These are phyloP conservation scores for Holtermannia corniformis DNA, from an alignment of 768 basidiomycete genomes.

Conservation along the genomic window DNA sequence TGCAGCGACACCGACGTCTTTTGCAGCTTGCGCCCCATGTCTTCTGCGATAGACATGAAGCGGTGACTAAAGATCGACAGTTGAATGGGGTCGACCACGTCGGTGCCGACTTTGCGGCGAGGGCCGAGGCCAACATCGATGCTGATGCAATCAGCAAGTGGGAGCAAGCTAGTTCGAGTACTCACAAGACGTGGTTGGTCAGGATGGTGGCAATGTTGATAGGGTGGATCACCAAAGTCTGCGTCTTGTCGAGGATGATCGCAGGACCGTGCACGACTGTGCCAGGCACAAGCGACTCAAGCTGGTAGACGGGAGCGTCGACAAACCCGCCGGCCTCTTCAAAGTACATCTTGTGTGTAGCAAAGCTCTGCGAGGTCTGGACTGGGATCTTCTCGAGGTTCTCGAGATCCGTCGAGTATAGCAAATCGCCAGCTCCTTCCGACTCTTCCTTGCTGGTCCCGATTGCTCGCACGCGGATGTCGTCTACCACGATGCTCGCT, in stretches of 20 bases:
- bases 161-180: too few species aligned
- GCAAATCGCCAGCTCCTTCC: constrained; percentile 13
- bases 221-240: constrained; percentile 11
- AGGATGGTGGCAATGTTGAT: constrained; percentile 23
- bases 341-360: constrained; percentile 18
- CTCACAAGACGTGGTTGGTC: constrained; percentile 18
- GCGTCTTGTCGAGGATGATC: constrained; percentile 11
- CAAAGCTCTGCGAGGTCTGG: too few species aligned
- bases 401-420: constrained; percentile 17
- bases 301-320: constrained; percentile 16
- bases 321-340: constrained; percentile 13
- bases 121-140: constrained; percentile 30
- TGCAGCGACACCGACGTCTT: constrained; percentile 11
- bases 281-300: constrained; percentile 17
- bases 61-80: constrained; percentile 12
- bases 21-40: constrained; percentile 12
- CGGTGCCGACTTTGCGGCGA: constrained; percentile 16
- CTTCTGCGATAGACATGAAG: constrained; percentile 17
- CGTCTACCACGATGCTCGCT: constrained; percentile 42
- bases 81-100: constrained; percentile 16
- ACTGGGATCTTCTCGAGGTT: constrained; percentile 3
- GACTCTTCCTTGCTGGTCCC: constrained; percentile 17
- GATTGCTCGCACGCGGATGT: constrained; percentile 22
- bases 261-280: constrained; percentile 12
- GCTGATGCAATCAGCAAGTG: too few species aligned